Base-by-base conservation (phyloP, 2,329 filamentous ascomycete species). In the Monosporascus ibericus region DNA sequence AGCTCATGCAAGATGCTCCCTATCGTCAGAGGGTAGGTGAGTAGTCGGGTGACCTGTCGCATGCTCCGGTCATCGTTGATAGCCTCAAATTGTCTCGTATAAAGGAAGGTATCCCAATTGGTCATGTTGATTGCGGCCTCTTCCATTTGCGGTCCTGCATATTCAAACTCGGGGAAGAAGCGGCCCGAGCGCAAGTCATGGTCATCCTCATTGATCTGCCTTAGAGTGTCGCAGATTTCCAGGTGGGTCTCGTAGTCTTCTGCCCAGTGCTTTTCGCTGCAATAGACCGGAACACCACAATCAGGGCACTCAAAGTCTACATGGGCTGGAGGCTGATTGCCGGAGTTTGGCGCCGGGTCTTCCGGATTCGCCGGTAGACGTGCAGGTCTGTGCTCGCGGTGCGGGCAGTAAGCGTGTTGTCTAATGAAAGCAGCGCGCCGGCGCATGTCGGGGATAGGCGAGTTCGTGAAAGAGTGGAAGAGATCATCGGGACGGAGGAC, bases 21-120 rank as follows among this genome's bases (percentile, higher is more conserved):
- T 62, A 99, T 83, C 0, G 94, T 97, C 54, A 94, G 75, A 1
- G 94, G 94, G 69, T 99, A 99, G 18, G 95, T 99, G 61, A 99
- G 75, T 60, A 99, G 79, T 59, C 91, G 84, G 2, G 94, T 99
- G 25, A 91, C 92, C 71, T 99, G 95, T 55, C 94, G 81, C 85
- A 99, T 88, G 64, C 85, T 87, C 53, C 92, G 82, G 67, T 96
- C 92, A 56, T 91, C 85, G 68, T 99, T 91, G 66, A 99, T 85
- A 5, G 95, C 95, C 59, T 87, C 82, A 64, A 94, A 97, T 63
- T 95, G 87, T 64, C 94, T 81, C 3, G 91, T 95, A 68, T 96
- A 99, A 65, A 99, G 76, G 62, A 95, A 90, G 0, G 94, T 97
- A 70, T 99, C 94, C 94, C 94, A 99, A 70, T 95, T 99, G 44